Evolutionary conservation across 106 monocot genomes (phyloP), one percentile per base, ranked within the genome.

Genomic region (Dendrobium catenatum): DNA sequence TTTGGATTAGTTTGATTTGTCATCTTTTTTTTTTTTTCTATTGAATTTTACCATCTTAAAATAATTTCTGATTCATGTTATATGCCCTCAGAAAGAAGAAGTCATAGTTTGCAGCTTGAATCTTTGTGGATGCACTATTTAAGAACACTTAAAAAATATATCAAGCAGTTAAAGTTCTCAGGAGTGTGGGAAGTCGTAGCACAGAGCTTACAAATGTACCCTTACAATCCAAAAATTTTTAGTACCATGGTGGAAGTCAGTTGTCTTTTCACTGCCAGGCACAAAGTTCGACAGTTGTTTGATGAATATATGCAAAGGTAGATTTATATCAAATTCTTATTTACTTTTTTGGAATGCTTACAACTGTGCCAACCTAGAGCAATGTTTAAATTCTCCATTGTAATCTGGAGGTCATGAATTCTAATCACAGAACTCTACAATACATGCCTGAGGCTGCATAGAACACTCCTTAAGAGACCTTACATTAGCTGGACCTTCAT

Each of bases 241-340:
- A 75, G 77, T 16, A 48, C 84, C 18, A 75, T 98, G 79, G 81
- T 98, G 41, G 80, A 88, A 85, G 81, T 94, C 42, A 77, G 92
- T 29, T 64, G 77, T 55, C 82, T 81, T 76, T 97, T 82, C 75
- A 87, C 87, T 15, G 92, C 92, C 33, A 79, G 87, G 27, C 90
- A 89, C 82, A 94, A 85, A 88, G 82, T 97, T 64, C 89, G 94
- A 9, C 81, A 55, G 44, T 61, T 87, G 41, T 85, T 94, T 27
- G 97, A 98, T 85, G 91, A 91, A 79, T 84, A 47, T 78, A 83
- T 47, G 73, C 84, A 84, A 75, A 96, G 94, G 96, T 96, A 83
- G 18, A 5, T 17, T 70, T 37, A 10, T 15, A 70, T 24, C 49
- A 47, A 29, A 7, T 79, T 42, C 66, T 76, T 58, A 46, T 75